A percentile compares a stretch with the other conserved stretches of the same genome.
Evolutionary conservation across 108 stramenopile species (phyloP).

Genomic region (Stephanodiscus minutulus): DNA sequence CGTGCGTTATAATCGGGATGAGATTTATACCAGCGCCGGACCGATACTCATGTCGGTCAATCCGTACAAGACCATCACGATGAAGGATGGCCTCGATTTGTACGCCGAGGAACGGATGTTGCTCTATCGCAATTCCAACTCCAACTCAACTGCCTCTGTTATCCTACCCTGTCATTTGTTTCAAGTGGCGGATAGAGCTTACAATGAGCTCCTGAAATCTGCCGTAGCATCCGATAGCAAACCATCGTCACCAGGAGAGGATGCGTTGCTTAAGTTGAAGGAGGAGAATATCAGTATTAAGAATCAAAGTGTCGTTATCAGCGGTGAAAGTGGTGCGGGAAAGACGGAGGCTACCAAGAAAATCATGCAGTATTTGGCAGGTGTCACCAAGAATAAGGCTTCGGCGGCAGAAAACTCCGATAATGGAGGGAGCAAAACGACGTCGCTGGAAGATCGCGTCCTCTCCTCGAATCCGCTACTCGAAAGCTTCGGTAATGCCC

Average conservation of each 20-base stretch:
- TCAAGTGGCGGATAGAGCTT: conserved; percentile 87
- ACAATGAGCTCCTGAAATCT: conserved; percentile 66
- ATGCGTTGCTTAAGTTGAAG: conserved; percentile 52
- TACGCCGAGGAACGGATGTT: conserved; percentile 78
- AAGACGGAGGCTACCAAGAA: conserved; percentile 96
- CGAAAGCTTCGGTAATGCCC: conserved; percentile 90
- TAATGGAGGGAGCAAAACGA: conserved; percentile 39
- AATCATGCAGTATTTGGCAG: conserved; percentile 94
- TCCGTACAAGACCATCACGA: conserved; percentile 84
- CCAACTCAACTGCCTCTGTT: conserved; percentile 19
- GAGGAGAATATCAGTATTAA: conserved; percentile 39
- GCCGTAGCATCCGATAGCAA: conserved; percentile 28
- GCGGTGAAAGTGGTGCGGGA: conserved; percentile 92
- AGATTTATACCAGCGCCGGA: conserved; percentile 95
- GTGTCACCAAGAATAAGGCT: conserved; percentile 59
- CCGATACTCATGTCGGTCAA: conserved; percentile 95
- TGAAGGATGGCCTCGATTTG: conserved; percentile 56
- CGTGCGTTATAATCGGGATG: conserved; percentile 81
- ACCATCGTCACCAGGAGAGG: conserved; percentile 53
- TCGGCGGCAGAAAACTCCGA: conserved; percentile 15
- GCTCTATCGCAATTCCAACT: conserved; percentile 55
- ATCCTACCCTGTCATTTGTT: conserved; percentile 82
- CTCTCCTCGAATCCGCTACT: conserved; percentile 91
- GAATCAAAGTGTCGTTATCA: conserved; percentile 87
- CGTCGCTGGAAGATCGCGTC: conserved; percentile 88